Evolutionary conservation across 2,329 filamentous ascomycete species (phyloP), one percentile per base, ranked within the genome.

Genomic region (Claviceps sp.): DNA sequence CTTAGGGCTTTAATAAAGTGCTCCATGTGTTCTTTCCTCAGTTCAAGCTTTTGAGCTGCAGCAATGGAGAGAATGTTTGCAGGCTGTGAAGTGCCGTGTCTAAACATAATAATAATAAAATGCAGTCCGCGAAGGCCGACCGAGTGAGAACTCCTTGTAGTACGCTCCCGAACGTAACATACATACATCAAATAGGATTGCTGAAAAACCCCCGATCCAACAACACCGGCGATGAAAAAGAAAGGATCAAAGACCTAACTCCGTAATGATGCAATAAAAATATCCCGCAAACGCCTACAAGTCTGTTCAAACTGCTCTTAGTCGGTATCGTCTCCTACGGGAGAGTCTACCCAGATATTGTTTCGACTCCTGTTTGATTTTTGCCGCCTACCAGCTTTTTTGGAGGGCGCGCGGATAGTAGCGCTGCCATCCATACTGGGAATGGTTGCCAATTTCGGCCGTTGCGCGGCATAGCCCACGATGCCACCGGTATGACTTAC

Each of bases 381-480:
- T 50, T 60, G 60, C 42, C 61, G 62, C 51, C 60, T 68, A 9
- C 57, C 64, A 16, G 59, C 58, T 37, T 61, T 59, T 42, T 60
- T 65, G 16, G 62, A 64, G 47, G 59, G 54, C 47, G 61, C 58
- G 22, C 61, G 60, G 44, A 59, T 63, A 53, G 58, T 60, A 34
- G 58, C 56, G 38, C 57, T 56, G 23, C 62, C 62, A 40, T 70
- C 66, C 17, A 68, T 69, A 62, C 73, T 74, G 48, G 65, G 54
- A 17, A 76, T 76, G 9, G 73, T 76, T 52, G 72, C 67, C 38
- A 76, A 62, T 58, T 68, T 72, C 4, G 72, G 71, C 45, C 70
- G 65, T 54, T 68, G 68, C 0, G 66, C 68, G 38, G 64, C 68
- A 53, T 68, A 67, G 8, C 60, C 59, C 14, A 59, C 53, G 7